Conservation (phyloP, 2,329 filamentous ascomycete species). For the Fusarium luffae region DNA sequence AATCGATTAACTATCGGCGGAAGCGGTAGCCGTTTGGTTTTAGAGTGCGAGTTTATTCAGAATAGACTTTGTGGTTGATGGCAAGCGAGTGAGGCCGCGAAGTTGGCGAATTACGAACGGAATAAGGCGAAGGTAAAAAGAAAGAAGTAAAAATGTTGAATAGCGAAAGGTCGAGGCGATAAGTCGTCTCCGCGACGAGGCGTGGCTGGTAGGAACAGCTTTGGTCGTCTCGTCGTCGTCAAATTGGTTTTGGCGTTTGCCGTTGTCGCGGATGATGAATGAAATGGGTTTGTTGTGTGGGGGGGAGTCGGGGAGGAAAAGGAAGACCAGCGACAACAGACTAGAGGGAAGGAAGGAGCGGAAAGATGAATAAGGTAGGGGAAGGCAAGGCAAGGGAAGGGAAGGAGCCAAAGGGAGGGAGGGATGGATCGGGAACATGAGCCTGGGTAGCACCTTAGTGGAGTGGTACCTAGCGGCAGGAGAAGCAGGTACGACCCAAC, state of each 20-base stretch:
- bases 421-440: slow-evolving; percentile 25
- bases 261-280: slow-evolving; percentile 41
- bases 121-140: slow-evolving; percentile 34
- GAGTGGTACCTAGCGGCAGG: not conserved
- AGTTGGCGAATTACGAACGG: slow-evolving; percentile 39
- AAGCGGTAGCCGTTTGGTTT: slow-evolving; percentile 14
- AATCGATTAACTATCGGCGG: slow-evolving; percentile 9
- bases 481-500: slow-evolving; percentile 33
- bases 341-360: slow-evolving; percentile 5
- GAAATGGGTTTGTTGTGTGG: slow-evolving; percentile 40
- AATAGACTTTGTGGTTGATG: slow-evolving; percentile 10
- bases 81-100: slow-evolving; percentile 40
- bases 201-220: slow-evolving; percentile 35
- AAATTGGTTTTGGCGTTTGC: slow-evolving; percentile 28
- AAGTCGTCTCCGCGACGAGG: slow-evolving; percentile 45
- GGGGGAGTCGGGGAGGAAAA: slow-evolving; percentile 37
- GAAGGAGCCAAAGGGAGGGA: slow-evolving; percentile 28
- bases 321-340: slow-evolving; percentile 29
- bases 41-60: slow-evolving; percentile 29
- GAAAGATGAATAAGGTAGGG: slow-evolving; percentile 4
- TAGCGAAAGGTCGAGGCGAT: slow-evolving; percentile 45
- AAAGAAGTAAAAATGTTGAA: slow-evolving; percentile 20
- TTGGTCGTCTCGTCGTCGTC: slow-evolving; percentile 43
- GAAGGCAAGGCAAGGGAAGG: not conserved
- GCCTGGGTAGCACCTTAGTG: slow-evolving; percentile 23